Conservation (phyloP, 2,329 filamentous ascomycete genomes). For the Nemania abortiva region DNA sequence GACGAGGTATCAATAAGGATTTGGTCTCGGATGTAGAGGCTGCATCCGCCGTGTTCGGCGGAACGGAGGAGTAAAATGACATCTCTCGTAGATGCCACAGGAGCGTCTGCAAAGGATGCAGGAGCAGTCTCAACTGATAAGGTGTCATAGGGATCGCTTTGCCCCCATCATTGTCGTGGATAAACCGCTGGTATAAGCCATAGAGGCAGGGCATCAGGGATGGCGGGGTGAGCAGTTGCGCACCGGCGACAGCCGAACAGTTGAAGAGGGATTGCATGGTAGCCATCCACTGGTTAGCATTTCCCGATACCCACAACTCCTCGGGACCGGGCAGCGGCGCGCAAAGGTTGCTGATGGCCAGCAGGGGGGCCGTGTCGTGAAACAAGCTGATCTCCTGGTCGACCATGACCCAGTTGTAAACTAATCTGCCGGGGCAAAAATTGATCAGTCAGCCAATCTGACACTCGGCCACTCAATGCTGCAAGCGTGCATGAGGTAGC, state of each 20-base stretch:
- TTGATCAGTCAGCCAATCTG: not conserved
- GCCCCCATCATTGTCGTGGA: constrained; percentile 71
- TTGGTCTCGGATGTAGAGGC: constrained; percentile 65
- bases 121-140: constrained; percentile 72
- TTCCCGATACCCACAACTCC: constrained; percentile 71
- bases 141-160: constrained; percentile 59
- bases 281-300: constrained; percentile 69
- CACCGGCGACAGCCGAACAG: constrained; percentile 61
- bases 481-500: not conserved
- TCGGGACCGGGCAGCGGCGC: constrained; percentile 73
- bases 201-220: constrained; percentile 69
- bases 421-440: constrained; percentile 60
- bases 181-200: constrained; percentile 75
- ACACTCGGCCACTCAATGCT: constrained; percentile 14
- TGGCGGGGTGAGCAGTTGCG: constrained; percentile 63
- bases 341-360: constrained; percentile 74
- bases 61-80: constrained; percentile 73
- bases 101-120: constrained; percentile 75
- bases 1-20: constrained; percentile 68
- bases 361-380: constrained; percentile 71
- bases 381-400: constrained; percentile 79
- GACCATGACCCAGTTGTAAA: constrained; percentile 82
- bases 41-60: constrained; percentile 57
- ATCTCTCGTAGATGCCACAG: constrained; percentile 74
- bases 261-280: constrained; percentile 71